Evolutionary conservation across 2,329 filamentous ascomycete species (phyloP), one percentile per base, ranked within the genome.

Genomic region (Coleophoma crateriformis): DNA sequence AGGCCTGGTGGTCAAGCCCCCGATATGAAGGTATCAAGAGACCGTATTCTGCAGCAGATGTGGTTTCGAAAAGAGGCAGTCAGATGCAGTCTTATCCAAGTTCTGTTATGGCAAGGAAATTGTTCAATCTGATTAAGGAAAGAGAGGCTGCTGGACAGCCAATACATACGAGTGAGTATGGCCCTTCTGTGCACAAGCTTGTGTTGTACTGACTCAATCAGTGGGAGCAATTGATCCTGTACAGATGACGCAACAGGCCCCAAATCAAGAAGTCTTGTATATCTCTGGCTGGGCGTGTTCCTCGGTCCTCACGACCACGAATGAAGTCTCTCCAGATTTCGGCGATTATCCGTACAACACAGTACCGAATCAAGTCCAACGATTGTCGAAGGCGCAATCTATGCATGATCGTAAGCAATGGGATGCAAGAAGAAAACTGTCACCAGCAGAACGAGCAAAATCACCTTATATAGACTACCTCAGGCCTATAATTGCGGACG

Each of bases 331-430:
- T 0, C 88, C 94, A 40, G 94, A 99, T 67, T 96, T 97, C 71
- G 94, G 94, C 62, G 94, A 99, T 70, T 99, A 99, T 68, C 94
- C 94, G 0, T 99, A 99, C 74, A 97, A 97, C 67, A 99, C 94
- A 0, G 94, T 99, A 4, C 94, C 94, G 8, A 97, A 97, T 71
- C 94, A 97, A 68, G 94, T 99, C 4, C 90, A 99, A 73, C 83
- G 94, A 56, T 74, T 99, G 46, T 90, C 95, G 73, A 97, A 97
- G 72, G 94, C 94, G 4, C 94, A 99, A 70, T 90, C 90, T 57
- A 84, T 97, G 76, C 94, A 99, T 68, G 94, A 99, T 69, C 85
- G 94, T 58, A 96, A 95, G 70, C 88, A 96, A 64, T 97, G 88
- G 85, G 90, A 96, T 67, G 73, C 81, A 20, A 79, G 94, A 51